phyloP scores from a whole-genome alignment of 768 basidiomycete species.

The Tephrocybe sp. region DNA sequence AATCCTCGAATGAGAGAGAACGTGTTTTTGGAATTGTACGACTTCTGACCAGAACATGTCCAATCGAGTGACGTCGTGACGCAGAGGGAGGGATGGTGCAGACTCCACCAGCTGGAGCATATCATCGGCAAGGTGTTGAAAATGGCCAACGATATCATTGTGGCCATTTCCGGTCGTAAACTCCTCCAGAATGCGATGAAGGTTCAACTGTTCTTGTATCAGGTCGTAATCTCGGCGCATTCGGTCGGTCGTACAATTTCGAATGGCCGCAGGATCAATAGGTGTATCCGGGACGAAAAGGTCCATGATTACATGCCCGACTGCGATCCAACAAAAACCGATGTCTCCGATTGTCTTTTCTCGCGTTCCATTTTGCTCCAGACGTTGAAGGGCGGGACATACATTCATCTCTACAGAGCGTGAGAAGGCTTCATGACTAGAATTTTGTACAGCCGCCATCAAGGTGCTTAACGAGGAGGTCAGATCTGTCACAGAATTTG shows the following conservation, averaged over 20 bases:
- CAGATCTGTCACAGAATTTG: conserved; percentile 14
- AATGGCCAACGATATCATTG: conserved; percentile 48
- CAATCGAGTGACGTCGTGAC: conserved; percentile 47
- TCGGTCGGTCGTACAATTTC: conserved; percentile 45
- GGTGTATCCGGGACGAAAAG: conserved; percentile 83
- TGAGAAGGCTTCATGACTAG: conserved; percentile 33
- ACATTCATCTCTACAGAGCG: conserved; percentile 32
- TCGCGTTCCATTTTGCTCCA: conserved; percentile 6
- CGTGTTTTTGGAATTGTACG: conserved; percentile 66
- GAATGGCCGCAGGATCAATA: conserved; percentile 80
- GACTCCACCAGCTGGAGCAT: conserved; percentile 26
- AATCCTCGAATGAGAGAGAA: conserved; percentile 49
- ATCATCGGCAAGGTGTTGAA: conserved; percentile 35
- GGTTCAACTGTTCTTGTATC: conserved; percentile 46
- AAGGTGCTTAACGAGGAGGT: conserved; percentile 22
- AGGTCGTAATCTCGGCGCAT: conserved; percentile 39
- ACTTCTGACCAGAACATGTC: conserved; percentile 77
- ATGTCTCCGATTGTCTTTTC: conserved; percentile 18
- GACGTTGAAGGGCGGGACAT: conserved; percentile 19
- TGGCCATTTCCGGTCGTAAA: conserved; percentile 53
- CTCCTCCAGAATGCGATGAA: conserved; percentile 57
- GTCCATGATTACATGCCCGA: conserved; percentile 60
- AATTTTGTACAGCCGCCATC: conserved; percentile 30
- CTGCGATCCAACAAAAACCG: conserved; percentile 54
- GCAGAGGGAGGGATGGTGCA: conserved; percentile 28